Conservation (phyloP, 495 filamentous ascomycete genomes). For the Chlorociboria aeruginascens region DNA sequence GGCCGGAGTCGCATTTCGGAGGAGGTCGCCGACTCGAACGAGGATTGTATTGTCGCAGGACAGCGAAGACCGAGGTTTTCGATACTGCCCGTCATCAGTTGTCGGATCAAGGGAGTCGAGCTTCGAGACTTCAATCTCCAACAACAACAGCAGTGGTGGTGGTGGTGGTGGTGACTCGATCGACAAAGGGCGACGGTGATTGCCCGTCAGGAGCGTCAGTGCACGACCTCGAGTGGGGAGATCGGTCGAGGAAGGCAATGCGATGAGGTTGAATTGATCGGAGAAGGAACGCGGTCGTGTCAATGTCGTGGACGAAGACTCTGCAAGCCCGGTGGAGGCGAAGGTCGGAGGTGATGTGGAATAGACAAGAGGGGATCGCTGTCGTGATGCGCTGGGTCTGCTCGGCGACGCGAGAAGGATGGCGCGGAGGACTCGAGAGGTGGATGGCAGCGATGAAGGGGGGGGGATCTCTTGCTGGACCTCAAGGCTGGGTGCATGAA, state of each 20-base stretch:
- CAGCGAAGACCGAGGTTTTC: conserved; percentile 15
- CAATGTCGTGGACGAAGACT: conserved; percentile 5
- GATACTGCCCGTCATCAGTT: conserved; percentile 17
- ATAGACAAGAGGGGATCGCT: not conserved
- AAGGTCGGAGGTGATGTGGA: conserved; percentile 1
- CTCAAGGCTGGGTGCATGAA: not conserved
- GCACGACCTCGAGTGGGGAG: not conserved
- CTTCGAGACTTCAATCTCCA: not conserved
- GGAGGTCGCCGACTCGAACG: conserved; percentile 20
- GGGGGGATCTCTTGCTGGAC: not conserved
- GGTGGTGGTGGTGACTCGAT: conserved; percentile 7
- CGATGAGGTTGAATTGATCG: not conserved
- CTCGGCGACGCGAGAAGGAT: conserved; percentile 1
- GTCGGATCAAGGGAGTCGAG: conserved; percentile 7
- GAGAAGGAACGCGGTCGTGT: not conserved
- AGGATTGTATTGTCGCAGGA: conserved; percentile 17
- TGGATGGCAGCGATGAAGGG: not conserved
- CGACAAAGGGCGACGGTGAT: not conserved
- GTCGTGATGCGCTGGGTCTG: not conserved
- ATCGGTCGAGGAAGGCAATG: not conserved
- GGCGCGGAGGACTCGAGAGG: not conserved
- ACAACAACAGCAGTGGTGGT: no score
- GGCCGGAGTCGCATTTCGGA: conserved; percentile 47
- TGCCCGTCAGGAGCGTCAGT: not conserved
- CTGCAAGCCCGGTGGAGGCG: conserved; percentile 9